Conservation (phyloP, 2,329 filamentous ascomycete genomes). For the Talaromyces sp. region DNA sequence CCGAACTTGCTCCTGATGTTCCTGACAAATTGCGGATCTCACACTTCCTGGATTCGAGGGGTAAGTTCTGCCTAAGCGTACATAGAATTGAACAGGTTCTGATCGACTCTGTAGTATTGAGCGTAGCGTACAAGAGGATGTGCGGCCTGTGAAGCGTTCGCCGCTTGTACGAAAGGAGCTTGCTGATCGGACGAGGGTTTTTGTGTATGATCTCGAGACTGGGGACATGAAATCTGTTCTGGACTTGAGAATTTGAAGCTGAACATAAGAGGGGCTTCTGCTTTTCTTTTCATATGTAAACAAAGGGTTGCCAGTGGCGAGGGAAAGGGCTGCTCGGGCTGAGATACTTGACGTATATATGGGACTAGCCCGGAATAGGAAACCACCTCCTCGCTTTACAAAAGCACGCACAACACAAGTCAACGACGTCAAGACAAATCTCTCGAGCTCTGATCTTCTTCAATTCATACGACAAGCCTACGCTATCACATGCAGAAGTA, state of each 20-base stretch:
- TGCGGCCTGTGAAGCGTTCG: background rate
- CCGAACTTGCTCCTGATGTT: background rate
- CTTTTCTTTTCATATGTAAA: background rate
- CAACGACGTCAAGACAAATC: background rate
- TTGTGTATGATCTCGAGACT: background rate
- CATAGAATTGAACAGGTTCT: background rate
- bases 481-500: constrained; percentile 22
- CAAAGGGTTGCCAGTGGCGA: background rate
- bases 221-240: background rate
- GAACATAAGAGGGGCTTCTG: background rate
- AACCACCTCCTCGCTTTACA: background rate
- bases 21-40: background rate
- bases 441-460: constrained; percentile 3
- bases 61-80: background rate
- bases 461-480: constrained; percentile 25
- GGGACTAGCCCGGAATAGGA: background rate
- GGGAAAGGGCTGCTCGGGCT: background rate
- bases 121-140: background rate
- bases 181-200: background rate
- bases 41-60: background rate
- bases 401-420: background rate
- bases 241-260: background rate
- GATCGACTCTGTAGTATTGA: background rate
- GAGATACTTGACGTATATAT: background rate
- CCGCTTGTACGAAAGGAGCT: background rate